Percentiles rank a stretch among this genome's conserved stretches.
These are phyloP conservation scores for Dendrothele bispora DNA, from an alignment of 768 basidiomycete species.

Conservation along the genomic window DNA sequence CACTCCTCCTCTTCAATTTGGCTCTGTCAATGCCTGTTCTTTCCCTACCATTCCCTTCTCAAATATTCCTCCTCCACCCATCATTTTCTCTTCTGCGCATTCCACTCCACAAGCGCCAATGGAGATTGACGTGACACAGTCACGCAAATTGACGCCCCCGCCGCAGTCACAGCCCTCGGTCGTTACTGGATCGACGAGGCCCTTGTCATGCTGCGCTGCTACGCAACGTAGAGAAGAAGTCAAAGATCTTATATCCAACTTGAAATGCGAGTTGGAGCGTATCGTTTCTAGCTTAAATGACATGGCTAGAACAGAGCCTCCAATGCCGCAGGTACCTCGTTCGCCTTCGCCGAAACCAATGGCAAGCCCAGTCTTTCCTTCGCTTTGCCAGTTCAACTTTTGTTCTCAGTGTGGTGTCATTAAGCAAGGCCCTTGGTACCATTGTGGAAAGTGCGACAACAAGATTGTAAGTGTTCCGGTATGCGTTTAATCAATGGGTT, in stretches of 20 bases:
- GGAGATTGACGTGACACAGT: slow-evolving; percentile 18
- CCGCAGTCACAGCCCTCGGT: slow-evolving; percentile 14
- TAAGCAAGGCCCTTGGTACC: slow-evolving; percentile 31
- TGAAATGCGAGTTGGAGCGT: slow-evolving; percentile 53
- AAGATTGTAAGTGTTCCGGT: slow-evolving; percentile 33
- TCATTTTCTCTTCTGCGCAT: slow-evolving; percentile 29
- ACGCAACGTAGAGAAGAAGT: slow-evolving; percentile 51
- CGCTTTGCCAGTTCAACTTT: slow-evolving; percentile 23
- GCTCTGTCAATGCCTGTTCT: slow-evolving; percentile 1
- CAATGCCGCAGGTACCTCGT: not conserved
- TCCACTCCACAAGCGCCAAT: slow-evolving; percentile 22
- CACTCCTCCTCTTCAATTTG: slow-evolving; percentile 12
- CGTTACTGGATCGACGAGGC: slow-evolving; percentile 8
- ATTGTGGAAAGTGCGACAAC: slow-evolving; percentile 35
- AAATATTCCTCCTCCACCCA: slow-evolving; percentile 34
- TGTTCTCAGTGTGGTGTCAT: slow-evolving; percentile 35
- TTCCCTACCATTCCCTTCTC: slow-evolving; percentile 26
- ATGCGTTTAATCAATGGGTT: slow-evolving; percentile 2
- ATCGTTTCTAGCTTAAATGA: no score
- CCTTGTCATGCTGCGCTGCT: slow-evolving; percentile 43
- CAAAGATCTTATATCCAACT: slow-evolving; percentile 43
- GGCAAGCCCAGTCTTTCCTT: slow-evolving; percentile 15
- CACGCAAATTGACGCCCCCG: slow-evolving; percentile 7
- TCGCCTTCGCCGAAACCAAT: slow-evolving; percentile 12
- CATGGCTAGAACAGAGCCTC: no score